Base-by-base conservation (phyloP, 1,284 basidiomycete species). In the Ganoderma leucocontextum region DNA sequence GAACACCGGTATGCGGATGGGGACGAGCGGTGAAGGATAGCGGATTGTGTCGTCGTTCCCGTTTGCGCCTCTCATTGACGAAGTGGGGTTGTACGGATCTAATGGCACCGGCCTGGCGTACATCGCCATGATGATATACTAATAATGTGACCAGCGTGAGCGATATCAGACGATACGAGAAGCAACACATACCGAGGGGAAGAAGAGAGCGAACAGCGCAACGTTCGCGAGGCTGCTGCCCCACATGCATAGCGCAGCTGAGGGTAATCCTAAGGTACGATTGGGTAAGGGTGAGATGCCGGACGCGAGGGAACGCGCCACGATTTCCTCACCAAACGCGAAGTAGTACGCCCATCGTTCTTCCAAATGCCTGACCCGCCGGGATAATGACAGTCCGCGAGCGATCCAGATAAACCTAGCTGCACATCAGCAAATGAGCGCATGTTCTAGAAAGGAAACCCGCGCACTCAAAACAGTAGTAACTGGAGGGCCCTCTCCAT, bases 301-400 rank as follows among this genome's bases (percentile, higher is more conserved):
- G 38, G 22, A 2, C 4, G 9, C 4, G 38, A 72, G 13, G 1
- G 22, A 70, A 39, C 7, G n/a, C n/a, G 25, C 8, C 17, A 22
- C 22, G 57, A 22, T 22, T n/a, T 3, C 76, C 84, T 19, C 68
- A 86, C 94, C 94, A 70, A 95, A 95, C 8, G 91, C 91, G 67
- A 95, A 85, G 76, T 91, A 94, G 78, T 95, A 95, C 1, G 91
- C 87, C 94, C 94, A 95, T 59, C 93, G 87, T 78, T 95, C 93
- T 80, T 95, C 94, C 22, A 95, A 82, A 76, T 92, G 86, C 62
- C 90, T 82, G 61, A 95, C 87, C 60, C 94, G 83, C 36, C 86
- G 82, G 4, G 90, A 85, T 36, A 94, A 82, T 13, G 90, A 89
- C 72, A 91, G 78, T 9, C 91, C 91, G 19, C 90, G 87, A 9